Evolutionary conservation across 1,139 yeast species (phyloP).

Genomic region (Zygoascus hellenicus): DNA sequence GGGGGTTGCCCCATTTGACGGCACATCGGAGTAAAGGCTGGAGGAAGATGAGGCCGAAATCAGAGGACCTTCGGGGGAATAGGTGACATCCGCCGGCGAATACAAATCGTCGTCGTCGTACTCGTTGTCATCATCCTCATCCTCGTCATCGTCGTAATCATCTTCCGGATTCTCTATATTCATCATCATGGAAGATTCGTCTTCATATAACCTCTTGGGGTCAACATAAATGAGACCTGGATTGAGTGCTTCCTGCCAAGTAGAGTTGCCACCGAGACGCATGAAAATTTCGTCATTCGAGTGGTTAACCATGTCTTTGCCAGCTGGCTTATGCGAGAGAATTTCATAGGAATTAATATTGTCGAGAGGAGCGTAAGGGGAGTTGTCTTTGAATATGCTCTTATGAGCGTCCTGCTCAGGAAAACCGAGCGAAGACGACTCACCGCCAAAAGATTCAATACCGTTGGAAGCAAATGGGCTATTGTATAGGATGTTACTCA

Average conservation of each 20-base stretch:
- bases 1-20: neutral
- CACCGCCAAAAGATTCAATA: neutral
- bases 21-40: constrained; percentile 5
- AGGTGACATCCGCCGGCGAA: constrained; percentile 1
- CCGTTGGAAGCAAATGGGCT: neutral
- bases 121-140: constrained; percentile 22
- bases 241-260: too few species aligned
- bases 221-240: constrained; percentile 9
- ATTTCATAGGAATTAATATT: too few species aligned
- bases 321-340: too few species aligned
- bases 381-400: constrained; percentile 6
- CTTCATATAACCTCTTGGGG: constrained; percentile 11
- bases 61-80: constrained; percentile 2
- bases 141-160: constrained; percentile 32
- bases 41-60: constrained; percentile 4
- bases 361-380: constrained; percentile 9
- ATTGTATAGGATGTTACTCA: neutral
- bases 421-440: constrained; percentile 6
- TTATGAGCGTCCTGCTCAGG: neutral
- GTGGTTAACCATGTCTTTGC: too few species aligned
- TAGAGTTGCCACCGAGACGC: too few species aligned
- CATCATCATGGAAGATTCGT: constrained; percentile 5
- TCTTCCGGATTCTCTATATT: constrained; percentile 18
- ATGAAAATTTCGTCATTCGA: too few species aligned
- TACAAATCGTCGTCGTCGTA: constrained; percentile 19